phyloP scores from a whole-genome alignment of 2,329 filamentous ascomycete species.

The Trichophyton rubrum region DNA sequence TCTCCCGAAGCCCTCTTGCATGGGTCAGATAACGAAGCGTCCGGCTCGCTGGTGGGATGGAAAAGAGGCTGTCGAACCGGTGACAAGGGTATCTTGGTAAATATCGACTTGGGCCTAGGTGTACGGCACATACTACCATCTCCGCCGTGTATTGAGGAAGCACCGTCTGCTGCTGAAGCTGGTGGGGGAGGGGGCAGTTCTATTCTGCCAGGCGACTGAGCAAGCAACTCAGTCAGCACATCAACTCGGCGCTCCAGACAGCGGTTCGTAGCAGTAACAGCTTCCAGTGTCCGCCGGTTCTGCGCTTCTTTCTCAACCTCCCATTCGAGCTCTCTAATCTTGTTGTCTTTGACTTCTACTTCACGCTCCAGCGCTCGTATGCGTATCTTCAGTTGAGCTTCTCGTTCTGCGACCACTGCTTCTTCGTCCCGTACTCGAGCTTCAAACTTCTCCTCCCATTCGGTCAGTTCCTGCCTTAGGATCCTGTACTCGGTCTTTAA shows the following conservation, averaged over 20 bases:
- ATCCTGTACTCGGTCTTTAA: conserved; percentile 23
- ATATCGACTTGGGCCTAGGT: conserved; percentile 21
- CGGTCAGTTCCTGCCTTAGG: conserved; percentile 22
- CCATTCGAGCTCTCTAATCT: conserved; percentile 23
- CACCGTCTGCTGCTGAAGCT: conserved; percentile 3
- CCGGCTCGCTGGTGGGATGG: conserved; percentile 11
- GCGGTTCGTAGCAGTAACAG: conserved; percentile 23
- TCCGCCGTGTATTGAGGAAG: conserved; percentile 9
- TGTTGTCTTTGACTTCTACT: conserved; percentile 19
- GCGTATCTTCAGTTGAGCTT: conserved; percentile 20
- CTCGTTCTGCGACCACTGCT: conserved; percentile 18
- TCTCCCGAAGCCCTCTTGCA: background rate
- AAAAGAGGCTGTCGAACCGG: conserved; percentile 14
- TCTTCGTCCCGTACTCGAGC: conserved; percentile 23
- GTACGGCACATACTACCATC: conserved; percentile 11
- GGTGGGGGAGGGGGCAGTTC: background rate
- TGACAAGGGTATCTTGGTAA: conserved; percentile 17
- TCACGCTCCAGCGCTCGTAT: conserved; percentile 23
- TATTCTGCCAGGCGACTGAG: conserved; percentile 21
- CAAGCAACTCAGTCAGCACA: conserved; percentile 26
- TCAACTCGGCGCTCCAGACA: conserved; percentile 25
- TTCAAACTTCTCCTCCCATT: conserved; percentile 24
- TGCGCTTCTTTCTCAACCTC: conserved; percentile 23
- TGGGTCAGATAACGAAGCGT: conserved; percentile 5
- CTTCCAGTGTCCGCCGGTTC: conserved; percentile 22